These are phyloP conservation scores for Perkinsus marinus DNA, from an alignment of 169 alveolate genomes.

Conservation along the genomic window DNA sequence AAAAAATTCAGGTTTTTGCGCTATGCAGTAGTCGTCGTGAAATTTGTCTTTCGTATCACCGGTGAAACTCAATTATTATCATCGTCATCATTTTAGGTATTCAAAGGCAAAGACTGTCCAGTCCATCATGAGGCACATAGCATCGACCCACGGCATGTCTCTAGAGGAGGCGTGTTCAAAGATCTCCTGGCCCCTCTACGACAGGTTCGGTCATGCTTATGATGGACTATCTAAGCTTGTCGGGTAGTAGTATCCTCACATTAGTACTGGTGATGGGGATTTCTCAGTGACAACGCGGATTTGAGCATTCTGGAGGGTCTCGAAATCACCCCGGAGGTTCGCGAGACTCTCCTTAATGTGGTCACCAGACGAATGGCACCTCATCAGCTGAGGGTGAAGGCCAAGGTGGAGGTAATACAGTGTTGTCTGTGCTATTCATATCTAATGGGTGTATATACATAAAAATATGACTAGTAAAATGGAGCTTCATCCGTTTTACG, in stretches of 20 bases:
- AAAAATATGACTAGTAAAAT: no score
- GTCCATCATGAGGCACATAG: constrained; percentile 80
- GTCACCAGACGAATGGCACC: background rate
- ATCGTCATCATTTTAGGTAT: constrained; percentile 34
- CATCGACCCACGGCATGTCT: constrained; percentile 57
- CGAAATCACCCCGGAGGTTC: background rate
- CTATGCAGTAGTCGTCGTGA: no score
- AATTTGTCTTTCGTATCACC: no score
- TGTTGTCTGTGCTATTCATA: no score
- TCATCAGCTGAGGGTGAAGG: background rate
- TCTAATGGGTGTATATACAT: no score
- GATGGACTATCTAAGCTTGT: constrained; percentile 65
- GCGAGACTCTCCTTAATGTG: background rate
- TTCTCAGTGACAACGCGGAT: background rate
- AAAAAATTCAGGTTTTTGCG: no score
- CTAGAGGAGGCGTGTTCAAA: constrained; percentile 75
- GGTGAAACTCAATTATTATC: no score
- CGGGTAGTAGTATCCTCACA: constrained; percentile 33
- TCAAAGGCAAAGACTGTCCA: constrained; percentile 84
- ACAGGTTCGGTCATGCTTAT: constrained; percentile 75
- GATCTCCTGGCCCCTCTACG: constrained; percentile 89
- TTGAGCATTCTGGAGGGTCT: background rate
- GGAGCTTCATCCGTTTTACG: no score
- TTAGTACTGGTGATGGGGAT: background rate
- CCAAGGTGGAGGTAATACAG: background rate